Evolutionary conservation across 1,139 yeast genomes (phyloP), one percentile per base, ranked within the genome.

Genomic region (Yamadazyma aaseri): DNA sequence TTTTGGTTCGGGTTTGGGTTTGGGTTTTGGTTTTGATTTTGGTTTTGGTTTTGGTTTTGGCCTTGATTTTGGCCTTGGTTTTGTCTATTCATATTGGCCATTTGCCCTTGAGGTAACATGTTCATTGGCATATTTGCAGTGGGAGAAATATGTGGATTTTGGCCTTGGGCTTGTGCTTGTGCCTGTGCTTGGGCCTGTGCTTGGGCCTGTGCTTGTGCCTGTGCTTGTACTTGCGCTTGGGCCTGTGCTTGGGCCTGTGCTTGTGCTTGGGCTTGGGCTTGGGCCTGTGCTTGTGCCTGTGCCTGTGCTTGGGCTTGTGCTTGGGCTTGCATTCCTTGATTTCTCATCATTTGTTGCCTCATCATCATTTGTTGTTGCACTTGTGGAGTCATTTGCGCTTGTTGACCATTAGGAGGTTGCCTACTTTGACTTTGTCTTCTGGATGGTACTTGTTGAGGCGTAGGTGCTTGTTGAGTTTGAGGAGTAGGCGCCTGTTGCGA

Each of bases 361-460:
- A 40, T 34, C 10, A 44, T 34, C 4, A 50, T 44, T 20, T 47
- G 55, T 12, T 48, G 52, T 20, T 49, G 41, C 18, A 55, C 47
- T 15, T 23, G 32, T 3, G 33, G 31, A 20, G 27, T 31, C 29
- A 31, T 24, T 26, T 28, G 20, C 29, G 21, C 21, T 29, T 40
- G 38, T 23, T 30, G 36, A 13, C 20, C 17, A 6, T 15, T 16
- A 3, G 24, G 28, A 4, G 32, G 26, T 3, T 26, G 20, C 10
- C 28, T 22, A 5, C 27, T 11, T 17, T 23, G 32, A 17, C 26
- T 29, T 21, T 29, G 32, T 29, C 28, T 23, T 29, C 32, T 15
- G 5, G 32, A 12, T 16, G 20, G n/a, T 14, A 10, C n/a, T 21
- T 29, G 31, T 20, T 27, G 28, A 3, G 38, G 29, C 9, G 33